A percentile compares a stretch with the other conserved stretches of the same genome.
phyloP scores from a whole-genome alignment of 1,284 basidiomycete genomes.

The Boletus albobrunnescens region DNA sequence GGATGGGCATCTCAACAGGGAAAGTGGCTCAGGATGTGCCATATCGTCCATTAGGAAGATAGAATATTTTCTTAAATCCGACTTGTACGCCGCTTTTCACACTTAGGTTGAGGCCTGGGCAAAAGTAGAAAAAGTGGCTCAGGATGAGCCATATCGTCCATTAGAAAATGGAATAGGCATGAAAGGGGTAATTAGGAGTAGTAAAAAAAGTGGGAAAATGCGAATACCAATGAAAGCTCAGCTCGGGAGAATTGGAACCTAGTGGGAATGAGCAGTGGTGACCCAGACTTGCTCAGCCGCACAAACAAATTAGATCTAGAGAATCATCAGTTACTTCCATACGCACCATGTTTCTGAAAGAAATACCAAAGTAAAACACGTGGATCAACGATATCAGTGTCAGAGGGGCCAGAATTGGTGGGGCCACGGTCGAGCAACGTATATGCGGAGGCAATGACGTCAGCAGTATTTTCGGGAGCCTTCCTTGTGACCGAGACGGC shows the following conservation, averaged over 20 bases:
- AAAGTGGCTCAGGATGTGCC: too few species aligned
- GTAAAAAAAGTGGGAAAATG: background rate
- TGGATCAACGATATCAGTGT: background rate
- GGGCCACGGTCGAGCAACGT: background rate
- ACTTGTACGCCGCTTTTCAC: too few species aligned
- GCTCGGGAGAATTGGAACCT: background rate
- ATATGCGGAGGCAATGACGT: constrained; percentile 1
- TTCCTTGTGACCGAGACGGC: background rate
- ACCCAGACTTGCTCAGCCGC: constrained; percentile 1
- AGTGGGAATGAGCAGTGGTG: background rate
- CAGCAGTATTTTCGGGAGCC: background rate
- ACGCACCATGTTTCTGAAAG: background rate
- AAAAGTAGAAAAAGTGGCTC: too few species aligned
- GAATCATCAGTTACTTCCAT: background rate
- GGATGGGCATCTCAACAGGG: too few species aligned
- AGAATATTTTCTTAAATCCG: too few species aligned
- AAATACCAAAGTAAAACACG: constrained; percentile 6
- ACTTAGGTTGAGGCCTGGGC: too few species aligned
- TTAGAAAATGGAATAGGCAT: too few species aligned
- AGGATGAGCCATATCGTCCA: too few species aligned
- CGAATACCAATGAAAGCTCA: background rate
- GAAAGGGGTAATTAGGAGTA: too few species aligned
- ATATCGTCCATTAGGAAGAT: too few species aligned
- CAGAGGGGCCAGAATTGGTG: background rate
- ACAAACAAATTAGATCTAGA: constrained; percentile 1